phyloP scores from a whole-genome alignment of 805 yeast species.

The Candida caryicola region DNA sequence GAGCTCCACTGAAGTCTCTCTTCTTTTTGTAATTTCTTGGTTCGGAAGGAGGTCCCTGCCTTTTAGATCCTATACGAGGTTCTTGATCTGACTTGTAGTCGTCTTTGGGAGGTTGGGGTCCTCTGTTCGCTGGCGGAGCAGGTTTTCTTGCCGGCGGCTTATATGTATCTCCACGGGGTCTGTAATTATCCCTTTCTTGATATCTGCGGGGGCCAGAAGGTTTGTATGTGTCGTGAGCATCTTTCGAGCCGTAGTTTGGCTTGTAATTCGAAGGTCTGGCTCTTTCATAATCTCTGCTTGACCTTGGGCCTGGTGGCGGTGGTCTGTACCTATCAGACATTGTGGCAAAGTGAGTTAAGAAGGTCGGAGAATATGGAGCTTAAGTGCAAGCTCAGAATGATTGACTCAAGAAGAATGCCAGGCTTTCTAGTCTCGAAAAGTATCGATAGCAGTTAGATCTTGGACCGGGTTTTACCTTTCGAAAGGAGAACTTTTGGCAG shows the following conservation, averaged over 20 bases:
- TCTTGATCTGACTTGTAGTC: constrained; percentile 1
- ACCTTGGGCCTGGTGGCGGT: constrained; percentile 27
- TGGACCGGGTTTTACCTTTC: too few species aligned
- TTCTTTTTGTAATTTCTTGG: constrained; percentile 9
- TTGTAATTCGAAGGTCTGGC: constrained; percentile 1
- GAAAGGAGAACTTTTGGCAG: too few species aligned
- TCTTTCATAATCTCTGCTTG: constrained; percentile 15
- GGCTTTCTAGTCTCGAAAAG: too few species aligned
- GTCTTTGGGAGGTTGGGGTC: background rate
- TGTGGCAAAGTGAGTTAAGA: too few species aligned
- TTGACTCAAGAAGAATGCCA: too few species aligned
- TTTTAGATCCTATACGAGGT: constrained; percentile 7
- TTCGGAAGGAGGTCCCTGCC: constrained; percentile 9
- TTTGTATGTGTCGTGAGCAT: constrained; percentile 3
- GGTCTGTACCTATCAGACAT: constrained; percentile 38
- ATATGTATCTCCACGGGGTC: constrained; percentile 13
- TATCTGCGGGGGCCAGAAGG: constrained; percentile 19
- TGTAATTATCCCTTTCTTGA: constrained; percentile 23
- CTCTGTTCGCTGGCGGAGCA: background rate
- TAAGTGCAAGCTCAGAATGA: too few species aligned
- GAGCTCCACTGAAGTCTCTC: constrained; percentile 4
- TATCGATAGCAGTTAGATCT: too few species aligned
- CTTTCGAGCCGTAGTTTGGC: background rate
- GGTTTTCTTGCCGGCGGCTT: constrained; percentile 3
- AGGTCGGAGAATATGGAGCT: too few species aligned